Percentiles rank a stretch among this genome's conserved stretches.
phyloP scores from a whole-genome alignment of 495 filamentous ascomycete genomes.

The Hypoxylon rickii region DNA sequence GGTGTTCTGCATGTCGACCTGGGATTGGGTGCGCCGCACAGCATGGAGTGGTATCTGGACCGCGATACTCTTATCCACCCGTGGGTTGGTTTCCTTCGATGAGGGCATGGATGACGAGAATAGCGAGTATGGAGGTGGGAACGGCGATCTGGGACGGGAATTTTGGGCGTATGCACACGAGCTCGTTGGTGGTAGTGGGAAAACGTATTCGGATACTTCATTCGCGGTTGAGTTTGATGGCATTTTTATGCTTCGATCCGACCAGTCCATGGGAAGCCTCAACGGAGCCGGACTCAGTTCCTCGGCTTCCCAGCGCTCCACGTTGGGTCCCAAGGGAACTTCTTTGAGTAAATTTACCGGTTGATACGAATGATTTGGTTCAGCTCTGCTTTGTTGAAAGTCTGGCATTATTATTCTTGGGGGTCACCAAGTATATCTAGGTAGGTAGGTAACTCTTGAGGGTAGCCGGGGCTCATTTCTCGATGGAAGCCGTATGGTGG shows the following conservation, averaged over 20 bases:
- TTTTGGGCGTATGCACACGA: background rate
- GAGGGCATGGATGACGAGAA: background rate
- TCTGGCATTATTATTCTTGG: too few species aligned
- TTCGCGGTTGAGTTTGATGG: background rate
- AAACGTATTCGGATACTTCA: background rate
- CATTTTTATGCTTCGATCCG: background rate
- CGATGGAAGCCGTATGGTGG: too few species aligned
- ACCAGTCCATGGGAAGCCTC: background rate
- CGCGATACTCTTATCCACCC: background rate
- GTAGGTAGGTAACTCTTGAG: too few species aligned
- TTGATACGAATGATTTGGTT: too few species aligned
- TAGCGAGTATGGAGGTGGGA: conserved; percentile 16
- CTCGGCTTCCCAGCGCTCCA: too few species aligned
- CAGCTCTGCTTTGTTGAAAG: too few species aligned
- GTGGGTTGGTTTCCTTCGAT: background rate
- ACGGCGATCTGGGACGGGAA: background rate
- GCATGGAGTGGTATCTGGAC: background rate
- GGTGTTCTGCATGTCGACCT: background rate
- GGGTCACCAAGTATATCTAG: too few species aligned
- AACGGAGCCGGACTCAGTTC: conserved; percentile 5
- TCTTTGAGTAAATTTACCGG: too few species aligned
- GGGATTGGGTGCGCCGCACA: conserved; percentile 10
- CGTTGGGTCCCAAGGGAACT: too few species aligned
- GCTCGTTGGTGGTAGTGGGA: conserved; percentile 14
- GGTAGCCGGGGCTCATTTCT: too few species aligned